phyloP scores from a whole-genome alignment of 139 green algal species.

The Coelastrella sp. region DNA sequence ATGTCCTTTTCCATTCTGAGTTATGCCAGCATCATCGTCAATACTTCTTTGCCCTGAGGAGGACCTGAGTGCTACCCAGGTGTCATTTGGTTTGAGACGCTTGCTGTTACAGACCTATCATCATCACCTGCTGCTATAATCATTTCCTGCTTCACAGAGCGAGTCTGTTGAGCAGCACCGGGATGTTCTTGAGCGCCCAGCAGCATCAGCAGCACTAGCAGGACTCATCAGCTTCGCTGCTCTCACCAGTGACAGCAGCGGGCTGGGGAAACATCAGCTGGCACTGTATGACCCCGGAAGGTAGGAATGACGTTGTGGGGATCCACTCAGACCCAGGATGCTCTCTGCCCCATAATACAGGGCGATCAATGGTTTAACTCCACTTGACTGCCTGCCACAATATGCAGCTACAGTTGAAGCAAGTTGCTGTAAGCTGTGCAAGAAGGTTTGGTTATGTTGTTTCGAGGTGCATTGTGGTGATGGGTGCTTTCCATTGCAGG shows the following conservation, averaged over 20 bases:
- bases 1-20: no score
- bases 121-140: background rate
- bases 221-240: constrained; percentile 78
- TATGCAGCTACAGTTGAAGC: no score
- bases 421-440: background rate
- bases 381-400: no score
- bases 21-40: no score
- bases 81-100: no score
- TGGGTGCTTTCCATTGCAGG: background rate
- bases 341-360: no score
- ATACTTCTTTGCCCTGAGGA: no score
- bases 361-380: no score
- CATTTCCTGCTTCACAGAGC: constrained; percentile 34
- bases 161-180: constrained; percentile 77
- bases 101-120: background rate
- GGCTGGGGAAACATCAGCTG: constrained; percentile 76
- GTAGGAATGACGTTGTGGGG: no score
- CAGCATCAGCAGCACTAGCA: constrained; percentile 71
- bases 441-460: background rate
- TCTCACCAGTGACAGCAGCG: constrained; percentile 63
- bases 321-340: no score
- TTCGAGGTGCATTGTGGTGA: background rate
- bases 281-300: constrained; percentile 76
- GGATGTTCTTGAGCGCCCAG: constrained; percentile 76
- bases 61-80: no score